A percentile compares a stretch with the other conserved stretches of the same genome.
These are phyloP conservation scores for Hypomyces rosellus DNA, from an alignment of 2,329 filamentous ascomycete genomes.

Conservation along the genomic window DNA sequence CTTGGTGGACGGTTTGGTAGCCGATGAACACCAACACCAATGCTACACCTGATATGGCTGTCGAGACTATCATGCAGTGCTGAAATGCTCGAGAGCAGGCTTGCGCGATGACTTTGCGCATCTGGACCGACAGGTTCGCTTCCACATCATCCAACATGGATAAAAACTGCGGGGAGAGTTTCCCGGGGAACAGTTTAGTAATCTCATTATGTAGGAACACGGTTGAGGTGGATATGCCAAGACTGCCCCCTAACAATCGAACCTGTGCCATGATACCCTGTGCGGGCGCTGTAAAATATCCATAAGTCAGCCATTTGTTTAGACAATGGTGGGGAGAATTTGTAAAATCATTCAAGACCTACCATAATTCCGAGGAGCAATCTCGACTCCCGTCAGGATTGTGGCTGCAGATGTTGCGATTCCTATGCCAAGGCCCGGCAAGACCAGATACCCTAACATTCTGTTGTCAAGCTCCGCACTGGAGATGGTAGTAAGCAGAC, in stretches of 20 bases:
- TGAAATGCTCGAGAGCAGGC: conserved; percentile 39
- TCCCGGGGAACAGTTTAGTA: conserved; percentile 20
- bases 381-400: conserved; percentile 36
- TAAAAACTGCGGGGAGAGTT: conserved; percentile 23
- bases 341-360: conserved; percentile 10
- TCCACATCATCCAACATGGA: conserved; percentile 17
- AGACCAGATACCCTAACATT: conserved; percentile 41
- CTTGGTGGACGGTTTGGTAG: background rate
- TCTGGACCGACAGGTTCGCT: conserved; percentile 19
- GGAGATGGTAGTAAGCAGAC: conserved; percentile 34
- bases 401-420: conserved; percentile 41
- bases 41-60: conserved; percentile 30
- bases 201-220: conserved; percentile 35
- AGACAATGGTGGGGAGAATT: background rate
- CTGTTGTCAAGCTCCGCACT: conserved; percentile 33
- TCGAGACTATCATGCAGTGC: conserved; percentile 41
- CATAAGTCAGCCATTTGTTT: too few species aligned
- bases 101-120: conserved; percentile 27
- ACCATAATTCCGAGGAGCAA: conserved; percentile 41
- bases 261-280: conserved; percentile 47
- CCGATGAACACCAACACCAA: background rate
- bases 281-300: conserved; percentile 33
- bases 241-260: conserved; percentile 46
- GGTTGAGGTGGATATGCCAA: conserved; percentile 48
- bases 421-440: conserved; percentile 47